Evolutionary conservation across 805 yeast genomes (phyloP).

Genomic region (Saccharomycopsis amapae): DNA sequence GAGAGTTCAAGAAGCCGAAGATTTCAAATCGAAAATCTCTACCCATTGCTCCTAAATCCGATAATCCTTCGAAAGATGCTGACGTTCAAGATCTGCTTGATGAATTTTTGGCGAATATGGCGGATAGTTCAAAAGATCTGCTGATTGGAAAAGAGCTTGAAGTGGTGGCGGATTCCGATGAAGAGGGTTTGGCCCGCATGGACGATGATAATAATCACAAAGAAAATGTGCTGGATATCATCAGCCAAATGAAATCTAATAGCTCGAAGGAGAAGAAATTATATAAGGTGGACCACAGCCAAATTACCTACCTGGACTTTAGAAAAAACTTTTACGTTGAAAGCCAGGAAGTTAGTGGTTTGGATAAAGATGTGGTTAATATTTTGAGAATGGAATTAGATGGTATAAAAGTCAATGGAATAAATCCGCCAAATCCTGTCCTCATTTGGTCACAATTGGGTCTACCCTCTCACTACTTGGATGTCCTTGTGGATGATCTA

Average conservation of each 20-base stretch:
- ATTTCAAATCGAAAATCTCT: too few species aligned
- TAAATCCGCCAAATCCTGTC: conserved; percentile 55
- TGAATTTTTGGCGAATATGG: too few species aligned
- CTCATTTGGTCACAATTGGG: conserved; percentile 78
- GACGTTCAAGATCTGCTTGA: too few species aligned
- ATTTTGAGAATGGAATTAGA: conserved; percentile 47
- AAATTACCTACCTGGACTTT: conserved; percentile 44
- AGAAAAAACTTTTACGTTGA: conserved; percentile 57
- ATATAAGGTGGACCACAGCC: conserved; percentile 14
- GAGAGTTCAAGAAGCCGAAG: too few species aligned
- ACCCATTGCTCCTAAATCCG: too few species aligned
- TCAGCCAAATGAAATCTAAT: conserved; percentile 11
- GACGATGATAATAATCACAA: conserved; percentile 6
- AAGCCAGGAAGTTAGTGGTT: conserved; percentile 41
- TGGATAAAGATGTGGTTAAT: conserved; percentile 50
- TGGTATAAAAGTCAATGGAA: conserved; percentile 62
- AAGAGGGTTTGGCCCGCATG: too few species aligned
- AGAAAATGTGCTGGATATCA: conserved; percentile 8
- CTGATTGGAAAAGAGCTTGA: too few species aligned
- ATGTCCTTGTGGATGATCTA: conserved; percentile 43
- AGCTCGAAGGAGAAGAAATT: conserved; percentile 10
- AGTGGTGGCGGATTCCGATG: too few species aligned
- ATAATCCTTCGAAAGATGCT: too few species aligned
- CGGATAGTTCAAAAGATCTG: too few species aligned
- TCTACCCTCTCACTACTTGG: conserved; percentile 50